These are phyloP conservation scores for Atalantia buxifolia DNA, from an alignment of 345 rosid genomes.

Conservation along the genomic window DNA sequence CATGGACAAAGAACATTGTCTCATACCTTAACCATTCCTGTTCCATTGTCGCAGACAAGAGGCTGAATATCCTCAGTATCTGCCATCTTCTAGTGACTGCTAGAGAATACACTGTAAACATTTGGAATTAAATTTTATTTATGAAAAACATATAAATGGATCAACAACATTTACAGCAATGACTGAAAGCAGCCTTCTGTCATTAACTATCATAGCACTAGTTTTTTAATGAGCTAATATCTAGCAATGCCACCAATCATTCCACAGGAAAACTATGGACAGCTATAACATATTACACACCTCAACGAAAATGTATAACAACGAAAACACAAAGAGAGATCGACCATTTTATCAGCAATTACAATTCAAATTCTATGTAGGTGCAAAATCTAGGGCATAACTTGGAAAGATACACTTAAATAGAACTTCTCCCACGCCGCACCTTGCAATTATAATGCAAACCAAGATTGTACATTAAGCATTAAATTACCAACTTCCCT, in stretches of 20 bases:
- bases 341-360: background rate
- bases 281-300: background rate
- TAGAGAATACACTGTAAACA: background rate
- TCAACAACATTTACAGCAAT: background rate
- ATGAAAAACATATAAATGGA: background rate
- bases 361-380: background rate
- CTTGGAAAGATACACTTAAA: background rate
- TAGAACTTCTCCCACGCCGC: background rate
- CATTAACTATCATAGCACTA: background rate
- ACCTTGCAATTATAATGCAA: background rate
- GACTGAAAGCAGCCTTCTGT: background rate
- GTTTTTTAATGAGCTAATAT: background rate
- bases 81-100: conserved; percentile 28
- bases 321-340: background rate
- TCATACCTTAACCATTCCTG: conserved; percentile 50
- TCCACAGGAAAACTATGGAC: background rate
- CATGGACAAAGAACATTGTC: background rate
- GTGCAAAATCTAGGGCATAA: background rate
- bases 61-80: conserved; percentile 39
- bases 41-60: conserved; percentile 52
- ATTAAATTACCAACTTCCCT: background rate
- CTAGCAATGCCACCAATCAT: background rate
- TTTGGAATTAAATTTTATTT: background rate
- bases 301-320: background rate
- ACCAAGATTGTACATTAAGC: background rate